Percentiles rank a stretch among this genome's conserved stretches.
phyloP scores from a whole-genome alignment of 441 rosid species.

The Euphorbia corollata region DNA sequence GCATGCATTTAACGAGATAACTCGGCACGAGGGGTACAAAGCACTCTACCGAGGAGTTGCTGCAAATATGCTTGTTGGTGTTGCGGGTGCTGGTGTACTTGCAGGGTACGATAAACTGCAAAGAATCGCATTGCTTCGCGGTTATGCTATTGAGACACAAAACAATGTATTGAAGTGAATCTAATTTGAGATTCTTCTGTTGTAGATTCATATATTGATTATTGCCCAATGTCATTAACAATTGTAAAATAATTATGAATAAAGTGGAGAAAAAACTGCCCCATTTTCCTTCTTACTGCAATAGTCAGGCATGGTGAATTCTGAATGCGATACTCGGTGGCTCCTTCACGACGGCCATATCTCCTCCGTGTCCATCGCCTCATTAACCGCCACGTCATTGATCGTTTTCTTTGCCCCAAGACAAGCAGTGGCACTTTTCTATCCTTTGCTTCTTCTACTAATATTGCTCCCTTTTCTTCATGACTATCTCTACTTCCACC shows the following conservation, averaged over 20 bases:
- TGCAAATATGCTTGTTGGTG: constrained; percentile 89
- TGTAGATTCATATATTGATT: no score
- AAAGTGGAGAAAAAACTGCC: background rate
- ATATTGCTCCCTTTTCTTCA: constrained; percentile 50
- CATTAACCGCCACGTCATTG: constrained; percentile 52
- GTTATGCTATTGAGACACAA: constrained; percentile 28
- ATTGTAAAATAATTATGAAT: background rate
- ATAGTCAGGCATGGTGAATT: constrained; percentile 76
- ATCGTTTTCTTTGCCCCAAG: constrained; percentile 63
- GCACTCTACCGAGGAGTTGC: constrained; percentile 76
- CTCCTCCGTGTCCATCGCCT: constrained; percentile 44
- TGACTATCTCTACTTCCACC: constrained; percentile 53
- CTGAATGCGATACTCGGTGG: constrained; percentile 67
- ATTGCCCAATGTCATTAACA: no score
- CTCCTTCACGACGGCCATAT: constrained; percentile 24
- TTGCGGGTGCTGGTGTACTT: constrained; percentile 93
- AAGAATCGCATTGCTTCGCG: constrained; percentile 40
- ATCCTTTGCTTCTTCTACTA: constrained; percentile 64
- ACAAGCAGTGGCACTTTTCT: constrained; percentile 55
- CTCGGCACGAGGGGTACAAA: constrained; percentile 52
- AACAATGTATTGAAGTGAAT: constrained; percentile 33
- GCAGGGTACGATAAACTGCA: constrained; percentile 90
- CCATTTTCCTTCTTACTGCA: constrained; percentile 72
- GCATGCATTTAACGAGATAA: constrained; percentile 63
- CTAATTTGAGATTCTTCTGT: background rate